phyloP scores from a whole-genome alignment of 192 early-diverging fungal species.

The Thamnidium elegans region DNA sequence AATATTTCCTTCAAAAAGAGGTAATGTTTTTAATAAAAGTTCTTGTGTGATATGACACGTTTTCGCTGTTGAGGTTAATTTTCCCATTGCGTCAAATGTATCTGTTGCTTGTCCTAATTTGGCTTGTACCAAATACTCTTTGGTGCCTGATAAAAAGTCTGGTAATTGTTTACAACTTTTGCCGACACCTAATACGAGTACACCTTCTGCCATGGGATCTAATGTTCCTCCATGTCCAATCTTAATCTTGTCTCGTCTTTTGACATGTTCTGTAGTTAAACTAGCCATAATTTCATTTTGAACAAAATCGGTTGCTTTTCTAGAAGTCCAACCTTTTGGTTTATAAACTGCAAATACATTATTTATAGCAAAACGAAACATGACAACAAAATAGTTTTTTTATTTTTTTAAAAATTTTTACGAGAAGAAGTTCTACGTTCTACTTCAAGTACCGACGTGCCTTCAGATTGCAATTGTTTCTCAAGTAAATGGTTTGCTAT shows the following conservation, averaged over 20 bases:
- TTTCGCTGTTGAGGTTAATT: conserved; percentile 33
- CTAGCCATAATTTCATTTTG: conserved; percentile 24
- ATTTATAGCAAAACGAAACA: conserved; percentile 22
- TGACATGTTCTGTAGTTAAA: neutral
- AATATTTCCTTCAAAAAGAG: conserved; percentile 56
- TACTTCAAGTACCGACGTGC: no score
- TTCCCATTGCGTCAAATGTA: conserved; percentile 55
- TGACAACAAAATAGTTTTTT: no score
- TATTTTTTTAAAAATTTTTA: no score
- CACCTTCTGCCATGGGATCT: conserved; percentile 54
- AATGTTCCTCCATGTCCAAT: conserved; percentile 58
- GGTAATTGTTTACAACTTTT: conserved; percentile 42
- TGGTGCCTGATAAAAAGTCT: neutral
- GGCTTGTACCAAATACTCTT: conserved; percentile 49
- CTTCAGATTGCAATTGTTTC: no score
- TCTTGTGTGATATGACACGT: conserved; percentile 43
- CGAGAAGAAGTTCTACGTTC: no score
- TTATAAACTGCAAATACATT: conserved; percentile 51
- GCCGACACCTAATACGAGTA: conserved; percentile 54
- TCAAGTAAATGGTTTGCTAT: no score
- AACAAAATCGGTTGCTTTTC: conserved; percentile 36
- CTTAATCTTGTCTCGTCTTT: conserved; percentile 39
- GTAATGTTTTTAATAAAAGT: conserved; percentile 36
- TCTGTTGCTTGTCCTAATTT: conserved; percentile 57
- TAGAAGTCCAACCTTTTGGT: conserved; percentile 44